Evolutionary conservation across 257 asterid genomes (phyloP), one percentile per base, ranked within the genome.

Genomic region (Rehmannia glutinosa): DNA sequence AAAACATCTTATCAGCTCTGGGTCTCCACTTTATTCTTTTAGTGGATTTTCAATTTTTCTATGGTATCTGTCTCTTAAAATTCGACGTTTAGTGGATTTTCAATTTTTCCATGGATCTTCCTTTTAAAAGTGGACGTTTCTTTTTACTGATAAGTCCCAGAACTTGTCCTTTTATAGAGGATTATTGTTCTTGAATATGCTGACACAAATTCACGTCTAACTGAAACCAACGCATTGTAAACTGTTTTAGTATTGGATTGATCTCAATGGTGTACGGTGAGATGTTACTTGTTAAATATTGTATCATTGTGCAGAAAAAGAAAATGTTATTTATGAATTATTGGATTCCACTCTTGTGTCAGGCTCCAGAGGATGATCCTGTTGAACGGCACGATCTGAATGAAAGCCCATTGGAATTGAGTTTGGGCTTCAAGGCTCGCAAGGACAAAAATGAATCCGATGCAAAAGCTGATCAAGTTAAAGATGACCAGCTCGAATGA

Each of bases 371-470:
- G 53, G 75, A 57, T 43, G 78, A 56, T 55, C 78, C 69, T 13
- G 66, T 64, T 36, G 82, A 75, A 61, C 75, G 91, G 23, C 97
- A 89, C 24, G 97, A 92, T 83, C 81, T 92, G 69, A 92, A 92
- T 8, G 92, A 77, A 70, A 84, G 90, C 81, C 83, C 96, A 1
- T 66, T 89, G 77, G 97, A 87, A 74, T 75, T 89, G 83, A 87
- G 95, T 69, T 68, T 89, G 79, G 98, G 90, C 43, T 84, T 83
- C 85, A 86, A 83, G n/a, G 80, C 74, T 62, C 79, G 62, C 1
- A 81, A 88, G 12, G 85, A 79, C 20, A 82, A 80, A 42, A 74
- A 73, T 49, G 77, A 72, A 23, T 71, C 84, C 0, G 79, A 78
- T 35, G 58, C 74, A 3, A 69, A 78, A 51, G 70, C 65, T 64